A percentile compares a stretch with the other conserved stretches of the same genome.
Conservation (phyloP, 768 basidiomycete species). For the Pisolithus sp. region DNA sequence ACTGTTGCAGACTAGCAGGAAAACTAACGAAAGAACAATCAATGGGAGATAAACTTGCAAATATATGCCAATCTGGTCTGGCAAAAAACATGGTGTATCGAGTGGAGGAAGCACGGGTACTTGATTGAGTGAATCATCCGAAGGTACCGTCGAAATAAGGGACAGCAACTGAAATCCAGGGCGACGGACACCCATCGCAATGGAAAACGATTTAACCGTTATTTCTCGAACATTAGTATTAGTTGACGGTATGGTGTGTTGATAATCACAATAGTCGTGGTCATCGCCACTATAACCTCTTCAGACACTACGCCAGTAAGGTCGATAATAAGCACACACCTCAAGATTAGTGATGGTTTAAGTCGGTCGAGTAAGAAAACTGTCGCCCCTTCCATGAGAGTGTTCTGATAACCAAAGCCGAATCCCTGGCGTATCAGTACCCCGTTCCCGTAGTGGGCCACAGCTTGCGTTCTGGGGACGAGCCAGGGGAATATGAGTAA, state of each 20-base stretch:
- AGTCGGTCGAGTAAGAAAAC: slow-evolving; percentile 59
- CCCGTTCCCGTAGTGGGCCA: slow-evolving; percentile 72
- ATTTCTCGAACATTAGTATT: slow-evolving; percentile 53
- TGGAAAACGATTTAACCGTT: slow-evolving; percentile 84
- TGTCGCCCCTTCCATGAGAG: slow-evolving; percentile 61
- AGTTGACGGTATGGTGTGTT: slow-evolving; percentile 33
- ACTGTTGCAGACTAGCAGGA: slow-evolving; percentile 32
- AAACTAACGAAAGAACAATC: slow-evolving; percentile 49
- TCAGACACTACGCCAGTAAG: slow-evolving; percentile 2
- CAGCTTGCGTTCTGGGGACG: slow-evolving; percentile 64
- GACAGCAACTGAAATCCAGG: slow-evolving; percentile 92
- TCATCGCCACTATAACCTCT: slow-evolving; percentile 69
- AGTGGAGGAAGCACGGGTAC: slow-evolving; percentile 27
- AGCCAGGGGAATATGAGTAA: slow-evolving; percentile 87
- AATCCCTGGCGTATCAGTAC: slow-evolving; percentile 65
- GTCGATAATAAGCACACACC: slow-evolving; percentile 36
- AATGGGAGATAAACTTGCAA: slow-evolving; percentile 65
- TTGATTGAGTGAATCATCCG: slow-evolving; percentile 27
- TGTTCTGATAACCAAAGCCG: slow-evolving; percentile 82
- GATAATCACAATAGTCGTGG: slow-evolving; percentile 89
- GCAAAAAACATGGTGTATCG: slow-evolving; percentile 71
- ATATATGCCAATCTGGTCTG: slow-evolving; percentile 80
- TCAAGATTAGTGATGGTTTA: slow-evolving; percentile 67
- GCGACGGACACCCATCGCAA: slow-evolving; percentile 76
- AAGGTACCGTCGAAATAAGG: slow-evolving; percentile 39